Evolutionary conservation across 2,329 filamentous ascomycete genomes (phyloP).

Genomic region (Trichocomaceae sp.): DNA sequence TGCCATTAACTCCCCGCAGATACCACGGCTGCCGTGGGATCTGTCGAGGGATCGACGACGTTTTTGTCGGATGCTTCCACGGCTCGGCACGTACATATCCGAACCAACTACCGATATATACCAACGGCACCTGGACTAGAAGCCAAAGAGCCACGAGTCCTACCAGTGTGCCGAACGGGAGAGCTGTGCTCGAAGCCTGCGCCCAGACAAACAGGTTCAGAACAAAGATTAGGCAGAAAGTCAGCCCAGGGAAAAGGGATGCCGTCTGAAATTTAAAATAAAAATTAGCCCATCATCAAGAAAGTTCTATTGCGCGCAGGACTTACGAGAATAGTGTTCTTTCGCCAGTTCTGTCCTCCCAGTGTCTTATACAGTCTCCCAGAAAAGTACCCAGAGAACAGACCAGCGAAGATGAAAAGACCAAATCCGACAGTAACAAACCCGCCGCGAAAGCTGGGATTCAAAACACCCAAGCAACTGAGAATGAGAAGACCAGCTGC

Average conservation of each 20-base stretch:
- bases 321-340: slow-evolving; percentile 62
- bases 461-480: slow-evolving; percentile 69
- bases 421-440: slow-evolving; percentile 80
- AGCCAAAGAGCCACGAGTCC: slow-evolving; percentile 72
- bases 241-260: slow-evolving; percentile 68
- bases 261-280: slow-evolving; percentile 51
- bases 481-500: slow-evolving; percentile 63
- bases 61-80: slow-evolving; percentile 79
- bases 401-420: slow-evolving; percentile 73
- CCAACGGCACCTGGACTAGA: slow-evolving; percentile 76
- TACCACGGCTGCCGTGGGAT: slow-evolving; percentile 74
- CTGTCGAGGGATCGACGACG: slow-evolving; percentile 63
- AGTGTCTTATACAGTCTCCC: slow-evolving; percentile 78
- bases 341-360: slow-evolving; percentile 64
- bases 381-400: slow-evolving; percentile 84
- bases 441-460: slow-evolving; percentile 82
- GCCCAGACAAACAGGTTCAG: slow-evolving; percentile 88
- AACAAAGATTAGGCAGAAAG: slow-evolving; percentile 68
- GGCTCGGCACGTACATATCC: slow-evolving; percentile 61
- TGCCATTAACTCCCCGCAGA: slow-evolving; percentile 54
- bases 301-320: background rate
- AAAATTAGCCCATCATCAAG: slow-evolving; percentile 15
- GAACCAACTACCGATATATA: slow-evolving; percentile 72
- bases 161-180: slow-evolving; percentile 73
- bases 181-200: slow-evolving; percentile 78